Evolutionary conservation across 805 yeast genomes (phyloP).

Genomic region (Tanozyma kutaoensis): DNA sequence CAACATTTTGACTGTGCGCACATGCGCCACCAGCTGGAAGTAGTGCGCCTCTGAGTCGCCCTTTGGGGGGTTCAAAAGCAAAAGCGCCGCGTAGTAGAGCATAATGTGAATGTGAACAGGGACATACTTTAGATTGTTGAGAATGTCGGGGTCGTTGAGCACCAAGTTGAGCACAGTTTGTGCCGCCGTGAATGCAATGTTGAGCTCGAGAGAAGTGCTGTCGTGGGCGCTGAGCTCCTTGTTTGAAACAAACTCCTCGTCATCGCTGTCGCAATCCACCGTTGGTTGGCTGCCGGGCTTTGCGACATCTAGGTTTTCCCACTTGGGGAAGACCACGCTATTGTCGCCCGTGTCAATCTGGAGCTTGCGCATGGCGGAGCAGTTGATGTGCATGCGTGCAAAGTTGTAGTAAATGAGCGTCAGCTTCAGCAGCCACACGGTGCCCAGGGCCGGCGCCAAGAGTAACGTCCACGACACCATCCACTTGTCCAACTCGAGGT

Average conservation of each 20-base stretch:
- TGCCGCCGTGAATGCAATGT: constrained; percentile 51
- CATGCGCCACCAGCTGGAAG: constrained; percentile 17
- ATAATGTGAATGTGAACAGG: constrained; percentile 65
- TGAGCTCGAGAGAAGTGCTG: constrained; percentile 22
- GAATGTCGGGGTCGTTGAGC: constrained; percentile 44
- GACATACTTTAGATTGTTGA: constrained; percentile 42
- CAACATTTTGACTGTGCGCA: constrained; percentile 29
- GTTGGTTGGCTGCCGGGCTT: no score
- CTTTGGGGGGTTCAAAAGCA: constrained; percentile 37
- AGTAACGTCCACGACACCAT: constrained; percentile 72
- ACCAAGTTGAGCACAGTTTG: constrained; percentile 47
- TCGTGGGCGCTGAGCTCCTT: constrained; percentile 18
- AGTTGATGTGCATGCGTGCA: constrained; percentile 64
- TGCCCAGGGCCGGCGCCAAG: constrained; percentile 42
- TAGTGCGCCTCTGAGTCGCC: constrained; percentile 10
- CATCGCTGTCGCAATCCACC: constrained; percentile 1
- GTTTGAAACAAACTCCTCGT: constrained; percentile 17
- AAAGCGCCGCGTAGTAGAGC: constrained; percentile 53
- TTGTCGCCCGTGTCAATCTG: constrained; percentile 17
- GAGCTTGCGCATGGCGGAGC: constrained; percentile 30
- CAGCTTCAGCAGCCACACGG: constrained; percentile 56
- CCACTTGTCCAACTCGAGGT: constrained; percentile 61
- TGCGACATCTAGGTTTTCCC: constrained; percentile 8
- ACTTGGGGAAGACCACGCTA: constrained; percentile 16
- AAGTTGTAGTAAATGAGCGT: constrained; percentile 59